Evolutionary conservation across 345 rosid genomes (phyloP).

Genomic region (Eucalyptus leucophloia): DNA sequence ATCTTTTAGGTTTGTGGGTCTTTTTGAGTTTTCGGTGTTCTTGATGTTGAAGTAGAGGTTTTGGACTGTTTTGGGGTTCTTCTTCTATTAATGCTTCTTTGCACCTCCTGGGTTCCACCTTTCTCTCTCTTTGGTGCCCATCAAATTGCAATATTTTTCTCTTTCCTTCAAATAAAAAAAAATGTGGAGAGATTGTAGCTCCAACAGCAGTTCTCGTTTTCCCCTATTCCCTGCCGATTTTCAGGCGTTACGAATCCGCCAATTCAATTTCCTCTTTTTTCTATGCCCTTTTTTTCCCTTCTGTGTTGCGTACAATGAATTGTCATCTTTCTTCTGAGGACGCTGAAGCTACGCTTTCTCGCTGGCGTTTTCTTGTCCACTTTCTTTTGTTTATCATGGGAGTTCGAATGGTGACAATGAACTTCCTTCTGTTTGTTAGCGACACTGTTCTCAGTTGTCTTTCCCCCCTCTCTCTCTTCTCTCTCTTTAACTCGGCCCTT

Average conservation of each 20-base stretch:
- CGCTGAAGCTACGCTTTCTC: background rate
- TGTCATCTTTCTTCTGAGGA: background rate
- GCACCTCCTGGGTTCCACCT: background rate
- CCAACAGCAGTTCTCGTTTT: background rate
- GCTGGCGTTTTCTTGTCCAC: background rate
- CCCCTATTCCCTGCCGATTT: background rate
- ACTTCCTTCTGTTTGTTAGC: background rate
- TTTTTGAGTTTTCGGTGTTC: constrained; percentile 15
- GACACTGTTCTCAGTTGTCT: background rate
- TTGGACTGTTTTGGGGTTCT: constrained; percentile 26
- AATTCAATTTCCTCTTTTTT: background rate
- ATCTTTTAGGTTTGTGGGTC: constrained; percentile 5
- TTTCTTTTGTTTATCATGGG: background rate
- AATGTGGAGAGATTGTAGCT: background rate
- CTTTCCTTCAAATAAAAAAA: background rate
- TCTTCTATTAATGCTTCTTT: background rate
- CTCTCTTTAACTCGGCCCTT: background rate
- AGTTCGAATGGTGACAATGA: constrained; percentile 4
- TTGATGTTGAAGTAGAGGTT: constrained; percentile 37
- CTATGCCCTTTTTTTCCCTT: constrained; percentile 4
- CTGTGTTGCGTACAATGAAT: background rate
- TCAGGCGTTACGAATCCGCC: background rate
- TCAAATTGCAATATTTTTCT: background rate
- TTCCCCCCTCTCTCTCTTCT: background rate
- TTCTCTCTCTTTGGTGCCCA: background rate